phyloP scores from a whole-genome alignment of 2,329 filamentous ascomycete species.

The Pseudogymnoascus sp. region DNA sequence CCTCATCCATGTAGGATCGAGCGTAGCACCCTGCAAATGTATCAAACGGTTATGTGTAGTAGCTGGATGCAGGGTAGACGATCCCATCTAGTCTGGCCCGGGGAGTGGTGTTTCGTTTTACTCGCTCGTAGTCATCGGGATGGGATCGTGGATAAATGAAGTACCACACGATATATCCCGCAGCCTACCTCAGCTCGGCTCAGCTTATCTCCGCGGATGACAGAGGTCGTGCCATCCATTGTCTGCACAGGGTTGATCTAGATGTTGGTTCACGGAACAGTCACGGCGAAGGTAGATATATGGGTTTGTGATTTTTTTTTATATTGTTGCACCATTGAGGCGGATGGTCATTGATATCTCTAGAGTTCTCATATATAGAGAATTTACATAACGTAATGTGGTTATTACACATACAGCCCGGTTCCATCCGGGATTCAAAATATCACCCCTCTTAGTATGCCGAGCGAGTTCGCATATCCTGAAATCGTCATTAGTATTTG shows the following conservation, averaged over 20 bases:
- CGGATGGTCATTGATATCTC: neutral
- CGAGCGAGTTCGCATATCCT: slow-evolving; percentile 53
- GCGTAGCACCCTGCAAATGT: neutral
- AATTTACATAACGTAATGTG: slow-evolving; percentile 7
- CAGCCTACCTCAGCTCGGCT: no score
- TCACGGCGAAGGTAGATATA: neutral
- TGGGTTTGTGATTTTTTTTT: slow-evolving; percentile 1
- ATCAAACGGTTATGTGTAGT: neutral
- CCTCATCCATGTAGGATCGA: neutral
- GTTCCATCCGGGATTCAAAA: neutral
- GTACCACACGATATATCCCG: neutral
- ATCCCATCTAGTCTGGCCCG: neutral
- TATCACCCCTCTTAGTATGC: slow-evolving; percentile 36
- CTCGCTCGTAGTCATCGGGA: neutral
- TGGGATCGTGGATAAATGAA: neutral
- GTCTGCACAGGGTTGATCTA: neutral
- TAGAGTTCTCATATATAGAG: neutral
- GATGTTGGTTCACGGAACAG: neutral
- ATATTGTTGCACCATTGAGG: slow-evolving; percentile 2
- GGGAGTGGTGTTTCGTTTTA: neutral
- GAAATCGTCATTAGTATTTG: slow-evolving; percentile 19
- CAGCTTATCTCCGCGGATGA: neutral
- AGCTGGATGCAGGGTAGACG: neutral
- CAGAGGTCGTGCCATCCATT: neutral
- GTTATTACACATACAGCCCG: slow-evolving; percentile 8